phyloP scores from a whole-genome alignment of 1,284 basidiomycete species.

The Peniophora sp. region DNA sequence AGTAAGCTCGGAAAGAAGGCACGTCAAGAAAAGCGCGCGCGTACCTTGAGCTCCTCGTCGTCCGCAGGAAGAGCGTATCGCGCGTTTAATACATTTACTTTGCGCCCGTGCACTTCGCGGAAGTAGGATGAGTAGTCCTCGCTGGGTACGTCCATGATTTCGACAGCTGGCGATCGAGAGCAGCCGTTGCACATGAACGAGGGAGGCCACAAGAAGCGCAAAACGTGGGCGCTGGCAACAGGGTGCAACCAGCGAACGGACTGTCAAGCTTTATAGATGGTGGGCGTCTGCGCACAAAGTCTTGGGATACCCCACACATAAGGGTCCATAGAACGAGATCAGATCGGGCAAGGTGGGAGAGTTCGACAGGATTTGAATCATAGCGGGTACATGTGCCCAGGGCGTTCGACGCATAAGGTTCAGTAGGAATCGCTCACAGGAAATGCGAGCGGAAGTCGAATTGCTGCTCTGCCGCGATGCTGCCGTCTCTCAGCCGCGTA shows the following conservation, averaged over 20 bases:
- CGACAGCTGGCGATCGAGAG: slow-evolving; percentile 16
- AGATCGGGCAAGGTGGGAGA: neutral
- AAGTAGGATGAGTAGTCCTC: slow-evolving; percentile 45
- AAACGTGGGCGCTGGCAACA: neutral
- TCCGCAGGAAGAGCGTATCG: slow-evolving; percentile 56
- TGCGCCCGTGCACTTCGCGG: slow-evolving; percentile 35
- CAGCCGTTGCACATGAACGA: slow-evolving; percentile 11
- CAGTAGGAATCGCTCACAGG: neutral
- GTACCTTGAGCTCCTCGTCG: slow-evolving; percentile 50
- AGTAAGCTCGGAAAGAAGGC: neutral
- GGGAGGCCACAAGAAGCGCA: neutral
- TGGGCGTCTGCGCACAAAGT: neutral
- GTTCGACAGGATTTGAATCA: neutral
- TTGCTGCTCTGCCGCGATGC: too few species aligned
- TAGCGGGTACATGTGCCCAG: neutral
- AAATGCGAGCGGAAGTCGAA: neutral
- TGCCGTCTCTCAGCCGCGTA: too few species aligned
- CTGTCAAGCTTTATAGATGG: neutral
- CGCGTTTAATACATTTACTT: slow-evolving; percentile 40
- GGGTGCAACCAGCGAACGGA: neutral
- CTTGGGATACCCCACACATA: neutral
- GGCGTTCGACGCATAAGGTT: neutral
- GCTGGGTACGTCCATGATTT: slow-evolving; percentile 24
- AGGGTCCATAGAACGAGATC: neutral
- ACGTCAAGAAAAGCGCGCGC: neutral